Base-by-base conservation (phyloP, 179 eudicot species). In the Spergularia azorica region DNA sequence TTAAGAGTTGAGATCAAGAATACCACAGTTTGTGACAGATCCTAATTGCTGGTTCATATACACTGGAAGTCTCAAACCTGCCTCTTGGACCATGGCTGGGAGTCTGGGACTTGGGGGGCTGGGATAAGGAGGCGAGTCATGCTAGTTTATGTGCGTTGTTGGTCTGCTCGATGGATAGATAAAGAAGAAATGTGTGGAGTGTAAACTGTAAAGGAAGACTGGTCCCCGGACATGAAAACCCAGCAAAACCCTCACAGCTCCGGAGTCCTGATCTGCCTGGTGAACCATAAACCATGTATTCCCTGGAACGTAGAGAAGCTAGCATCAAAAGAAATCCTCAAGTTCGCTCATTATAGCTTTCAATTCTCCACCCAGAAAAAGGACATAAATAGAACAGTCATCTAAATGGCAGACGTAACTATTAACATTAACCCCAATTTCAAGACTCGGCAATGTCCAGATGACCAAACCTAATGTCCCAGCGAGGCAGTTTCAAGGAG, bases 241-340 rank as follows among this genome's bases (percentile, higher is more conserved):
- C 17, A 62, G 38, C 64, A 26, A 1, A 39, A 43, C 12, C 64
- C 18, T 41, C 56, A 55, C 9, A 50, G 43, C 43, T 74, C 72
- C 54, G 38, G 18, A 73, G 59, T 26, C 66, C 21, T 65, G 52
- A 76, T 65, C 9, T 38, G 68, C 32, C 43, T 20, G 6, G 54
- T 51, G 63, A 61, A 68, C 66, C 32, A 21, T 20, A 18, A 18
- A 57, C 9, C 26, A 32, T 46, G 55, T 16, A 11, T 64, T 11
- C 38, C 71, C 74, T 76, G 65, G 26, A 80, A 65, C 18, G 20
- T 2, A 68, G 11, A n/a, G n/a, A 69, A 63, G 21, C 14, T 50
- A 39, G 0, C 16, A 39, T 39, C 46, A 63, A 38, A 32, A 21
- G 15, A 39, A 63, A 26, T 54, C 13, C 57, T 10, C 15, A 54